Percentiles rank a stretch among this genome's conserved stretches.
phyloP scores from a whole-genome alignment of 2,329 filamentous ascomycete genomes.

The Penicillium sp. region DNA sequence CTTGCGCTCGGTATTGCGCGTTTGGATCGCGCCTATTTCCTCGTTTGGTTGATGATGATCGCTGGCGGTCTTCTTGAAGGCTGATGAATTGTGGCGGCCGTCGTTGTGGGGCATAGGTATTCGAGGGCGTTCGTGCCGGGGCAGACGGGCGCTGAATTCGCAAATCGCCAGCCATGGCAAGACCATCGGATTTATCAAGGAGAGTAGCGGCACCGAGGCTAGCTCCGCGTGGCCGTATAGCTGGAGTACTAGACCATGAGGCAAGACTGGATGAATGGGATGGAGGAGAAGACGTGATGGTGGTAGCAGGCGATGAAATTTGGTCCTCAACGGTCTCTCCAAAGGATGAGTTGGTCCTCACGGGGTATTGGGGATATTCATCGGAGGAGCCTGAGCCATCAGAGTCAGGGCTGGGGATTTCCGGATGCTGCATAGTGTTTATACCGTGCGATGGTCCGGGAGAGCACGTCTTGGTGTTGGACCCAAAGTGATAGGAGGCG shows the following conservation, averaged over 20 bases:
- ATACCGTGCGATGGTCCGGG: constrained; percentile 19
- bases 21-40: constrained; percentile 62
- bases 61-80: constrained; percentile 50
- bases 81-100: constrained; percentile 54
- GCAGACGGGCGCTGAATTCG: constrained; percentile 66
- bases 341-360: constrained; percentile 33
- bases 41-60: constrained; percentile 58
- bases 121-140: constrained; percentile 72
- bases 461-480: constrained; percentile 7
- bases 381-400: constrained; percentile 45
- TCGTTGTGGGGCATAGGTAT: constrained; percentile 68
- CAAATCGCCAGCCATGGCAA: constrained; percentile 33
- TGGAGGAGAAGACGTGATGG: constrained; percentile 36
- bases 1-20: constrained; percentile 76
- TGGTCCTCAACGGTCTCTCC: constrained; percentile 33
- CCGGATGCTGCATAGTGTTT: constrained; percentile 45
- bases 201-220: constrained; percentile 43
- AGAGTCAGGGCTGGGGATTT: constrained; percentile 41
- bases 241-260: constrained; percentile 39
- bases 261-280: constrained; percentile 28
- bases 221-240: constrained; percentile 43
- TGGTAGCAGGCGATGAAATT: constrained; percentile 32
- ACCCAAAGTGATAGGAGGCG: constrained; percentile 23
- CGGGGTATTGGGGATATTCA: constrained; percentile 38
- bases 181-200: constrained; percentile 43